Percentiles rank a stretch among this genome's conserved stretches.
Conservation (phyloP, 1,284 basidiomycete genomes). For the Fistulinella staudtii region DNA sequence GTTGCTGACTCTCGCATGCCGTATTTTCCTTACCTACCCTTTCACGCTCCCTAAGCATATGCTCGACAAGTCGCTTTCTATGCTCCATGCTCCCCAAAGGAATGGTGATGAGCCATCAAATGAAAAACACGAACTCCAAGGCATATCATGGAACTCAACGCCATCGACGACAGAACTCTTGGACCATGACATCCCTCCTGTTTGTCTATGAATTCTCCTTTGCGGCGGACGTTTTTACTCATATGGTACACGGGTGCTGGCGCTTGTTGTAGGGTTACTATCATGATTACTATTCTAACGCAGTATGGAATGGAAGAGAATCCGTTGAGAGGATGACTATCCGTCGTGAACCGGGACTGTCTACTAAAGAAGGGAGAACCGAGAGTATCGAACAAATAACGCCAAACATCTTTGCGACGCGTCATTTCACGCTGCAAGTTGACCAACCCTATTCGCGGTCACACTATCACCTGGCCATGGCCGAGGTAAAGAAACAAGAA, state of each 20-base stretch:
- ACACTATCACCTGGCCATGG: conserved; percentile 49
- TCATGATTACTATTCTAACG: conserved; percentile 36
- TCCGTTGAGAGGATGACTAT: conserved; percentile 5
- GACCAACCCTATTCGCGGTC: conserved; percentile 35
- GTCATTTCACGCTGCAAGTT: conserved; percentile 51
- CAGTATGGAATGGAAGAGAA: conserved; percentile 26
- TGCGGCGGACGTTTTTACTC: conserved; percentile 40
- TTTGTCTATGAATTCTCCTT: conserved; percentile 47
- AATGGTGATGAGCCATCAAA: conserved; percentile 28
- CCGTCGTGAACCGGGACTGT: background rate
- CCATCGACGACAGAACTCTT: conserved; percentile 24
- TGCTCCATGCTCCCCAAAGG: conserved; percentile 31
- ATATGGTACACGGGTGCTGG: conserved; percentile 43
- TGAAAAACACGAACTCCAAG: conserved; percentile 31
- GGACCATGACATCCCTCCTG: conserved; percentile 40
- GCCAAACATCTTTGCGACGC: conserved; percentile 53
- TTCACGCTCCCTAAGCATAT: conserved; percentile 41
- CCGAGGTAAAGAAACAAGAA: conserved; percentile 77
- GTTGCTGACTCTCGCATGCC: conserved; percentile 44
- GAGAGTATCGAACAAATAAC: conserved; percentile 33
- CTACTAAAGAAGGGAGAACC: conserved; percentile 18
- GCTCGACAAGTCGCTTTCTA: conserved; percentile 34
- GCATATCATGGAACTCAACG: conserved; percentile 20
- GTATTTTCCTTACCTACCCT: conserved; percentile 43
- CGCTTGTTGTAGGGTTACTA: conserved; percentile 43